phyloP scores from a whole-genome alignment of 148 eudicot genomes.

The Cornus florida region DNA sequence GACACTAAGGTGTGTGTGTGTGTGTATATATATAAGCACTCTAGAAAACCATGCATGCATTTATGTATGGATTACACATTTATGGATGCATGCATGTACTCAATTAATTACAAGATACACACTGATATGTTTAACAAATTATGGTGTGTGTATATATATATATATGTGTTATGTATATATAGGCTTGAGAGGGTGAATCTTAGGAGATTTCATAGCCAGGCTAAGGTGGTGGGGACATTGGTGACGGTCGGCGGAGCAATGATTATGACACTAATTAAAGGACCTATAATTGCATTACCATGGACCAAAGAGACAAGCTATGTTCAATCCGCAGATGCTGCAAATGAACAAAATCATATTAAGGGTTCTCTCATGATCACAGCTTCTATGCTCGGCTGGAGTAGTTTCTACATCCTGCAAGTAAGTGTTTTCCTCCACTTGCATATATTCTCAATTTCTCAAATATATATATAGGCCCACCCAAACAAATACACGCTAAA shows the following conservation, averaged over 20 bases:
- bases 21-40: conserved; percentile 1
- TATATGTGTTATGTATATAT: not conserved
- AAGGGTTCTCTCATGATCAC: conserved; percentile 74
- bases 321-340: not conserved
- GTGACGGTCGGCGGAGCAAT: conserved; percentile 83
- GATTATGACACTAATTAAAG: conserved; percentile 68
- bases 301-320: conserved; percentile 29
- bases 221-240: conserved; percentile 74
- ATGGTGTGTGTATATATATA: too few species aligned
- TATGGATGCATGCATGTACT: not conserved
- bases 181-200: conserved; percentile 79
- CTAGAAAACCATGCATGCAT: not conserved
- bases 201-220: conserved; percentile 46
- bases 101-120: too few species aligned
- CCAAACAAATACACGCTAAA: too few species aligned
- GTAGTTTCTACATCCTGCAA: conserved; percentile 62
- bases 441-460: not conserved
- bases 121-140: too few species aligned
- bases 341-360: conserved; percentile 35
- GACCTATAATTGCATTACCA: conserved; percentile 41
- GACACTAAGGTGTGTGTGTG: conserved; percentile 43
- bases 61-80: too few species aligned
- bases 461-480: too few species aligned
- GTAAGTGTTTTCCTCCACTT: conserved; percentile 25
- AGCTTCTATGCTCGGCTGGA: conserved; percentile 66